Percentiles rank a stretch among this genome's conserved stretches.
These are phyloP conservation scores for Neurospora sp. DNA, from an alignment of 495 filamentous ascomycete species.

Conservation along the genomic window DNA sequence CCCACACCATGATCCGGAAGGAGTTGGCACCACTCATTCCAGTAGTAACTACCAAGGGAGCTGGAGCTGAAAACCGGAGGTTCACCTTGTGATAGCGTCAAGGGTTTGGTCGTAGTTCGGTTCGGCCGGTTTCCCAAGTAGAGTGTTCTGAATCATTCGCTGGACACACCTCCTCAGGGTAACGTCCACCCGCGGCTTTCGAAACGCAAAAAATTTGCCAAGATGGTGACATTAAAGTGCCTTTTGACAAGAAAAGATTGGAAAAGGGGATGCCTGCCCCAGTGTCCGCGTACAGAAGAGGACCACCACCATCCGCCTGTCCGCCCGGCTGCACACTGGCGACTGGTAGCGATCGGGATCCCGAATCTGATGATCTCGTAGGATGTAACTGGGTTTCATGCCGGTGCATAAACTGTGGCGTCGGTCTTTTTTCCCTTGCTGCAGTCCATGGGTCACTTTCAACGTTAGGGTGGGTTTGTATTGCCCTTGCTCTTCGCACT, in stretches of 20 bases:
- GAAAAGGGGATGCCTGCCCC: not conserved
- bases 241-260: not conserved
- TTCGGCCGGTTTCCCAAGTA: not conserved
- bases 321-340: not conserved
- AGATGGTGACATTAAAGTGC: not conserved
- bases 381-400: not conserved
- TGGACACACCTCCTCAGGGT: not conserved
- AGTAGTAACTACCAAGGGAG: not conserved
- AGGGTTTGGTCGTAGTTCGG: not conserved
- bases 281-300: not conserved
- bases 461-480: not conserved
- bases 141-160: not conserved
- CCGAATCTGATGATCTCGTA: not conserved
- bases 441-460: not conserved
- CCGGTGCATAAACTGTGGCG: not conserved
- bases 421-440: not conserved
- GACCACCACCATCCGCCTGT: not conserved
- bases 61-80: not conserved
- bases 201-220: not conserved
- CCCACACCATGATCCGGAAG: not conserved
- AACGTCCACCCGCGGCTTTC: not conserved
- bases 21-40: not conserved
- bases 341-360: not conserved
- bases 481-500: not conserved
- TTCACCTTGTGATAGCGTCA: not conserved